Conservation (phyloP, 1,139 yeast genomes). For the Arxiozyma slooffiae region DNA sequence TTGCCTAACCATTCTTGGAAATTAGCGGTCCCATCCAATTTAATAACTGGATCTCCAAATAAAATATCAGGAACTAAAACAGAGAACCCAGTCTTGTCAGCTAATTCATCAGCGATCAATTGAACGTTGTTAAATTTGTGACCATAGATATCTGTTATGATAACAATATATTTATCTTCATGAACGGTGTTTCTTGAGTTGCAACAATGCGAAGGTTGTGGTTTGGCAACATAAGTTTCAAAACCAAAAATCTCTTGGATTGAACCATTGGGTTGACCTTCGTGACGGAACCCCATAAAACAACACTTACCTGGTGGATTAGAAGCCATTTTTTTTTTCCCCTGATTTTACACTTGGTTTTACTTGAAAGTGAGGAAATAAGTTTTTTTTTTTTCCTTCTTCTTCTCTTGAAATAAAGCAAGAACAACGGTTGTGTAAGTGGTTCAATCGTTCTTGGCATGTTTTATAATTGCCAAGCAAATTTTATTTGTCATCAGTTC, state of each 20-base stretch:
- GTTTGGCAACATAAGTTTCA: slow-evolving; percentile 39
- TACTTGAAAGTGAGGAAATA: too few species aligned
- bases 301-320: slow-evolving; percentile 47
- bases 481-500: too few species aligned
- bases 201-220: not conserved
- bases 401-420: too few species aligned
- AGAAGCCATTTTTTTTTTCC: slow-evolving; percentile 38
- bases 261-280: slow-evolving; percentile 43
- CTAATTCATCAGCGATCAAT: slow-evolving; percentile 59
- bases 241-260: slow-evolving; percentile 37
- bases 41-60: slow-evolving; percentile 40
- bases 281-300: slow-evolving; percentile 36
- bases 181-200: not conserved
- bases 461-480: too few species aligned
- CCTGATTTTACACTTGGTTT: not conserved
- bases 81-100: slow-evolving; percentile 50
- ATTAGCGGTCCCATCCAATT: slow-evolving; percentile 27
- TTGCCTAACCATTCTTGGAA: slow-evolving; percentile 42
- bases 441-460: too few species aligned
- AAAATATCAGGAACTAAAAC: slow-evolving; percentile 71
- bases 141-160: slow-evolving; percentile 66
- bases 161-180: slow-evolving; percentile 42
- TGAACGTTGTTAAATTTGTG: slow-evolving; percentile 43
- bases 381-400: too few species aligned
- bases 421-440: too few species aligned